These are phyloP conservation scores for Tanozyma kutaoensis DNA, from an alignment of 805 yeast species.

Conservation along the genomic window DNA sequence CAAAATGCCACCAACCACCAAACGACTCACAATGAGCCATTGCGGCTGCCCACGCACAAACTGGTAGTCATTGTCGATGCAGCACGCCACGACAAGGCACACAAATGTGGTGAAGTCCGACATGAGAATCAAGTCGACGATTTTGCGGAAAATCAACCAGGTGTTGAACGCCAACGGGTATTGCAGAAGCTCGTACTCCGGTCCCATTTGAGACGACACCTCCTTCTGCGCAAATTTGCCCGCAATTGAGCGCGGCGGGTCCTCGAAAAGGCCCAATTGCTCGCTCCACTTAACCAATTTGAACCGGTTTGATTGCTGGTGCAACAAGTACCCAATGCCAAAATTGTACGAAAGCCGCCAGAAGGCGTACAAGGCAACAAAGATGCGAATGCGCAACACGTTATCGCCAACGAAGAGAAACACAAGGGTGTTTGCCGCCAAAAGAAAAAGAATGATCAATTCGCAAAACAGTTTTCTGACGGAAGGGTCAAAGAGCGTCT, in stretches of 20 bases:
- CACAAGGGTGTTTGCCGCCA: slow-evolving; percentile 17
- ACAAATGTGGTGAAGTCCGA: slow-evolving; percentile 70
- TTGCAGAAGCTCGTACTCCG: slow-evolving; percentile 11
- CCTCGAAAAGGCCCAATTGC: slow-evolving; percentile 27
- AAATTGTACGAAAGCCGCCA: slow-evolving; percentile 70
- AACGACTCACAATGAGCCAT: slow-evolving; percentile 34
- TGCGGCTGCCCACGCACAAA: slow-evolving; percentile 26
- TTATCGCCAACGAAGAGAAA: slow-evolving; percentile 14
- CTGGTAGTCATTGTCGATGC: slow-evolving; percentile 23
- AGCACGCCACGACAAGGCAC: slow-evolving; percentile 42
- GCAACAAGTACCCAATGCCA: slow-evolving; percentile 65
- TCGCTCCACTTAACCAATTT: slow-evolving; percentile 40
- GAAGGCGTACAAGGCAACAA: slow-evolving; percentile 45
- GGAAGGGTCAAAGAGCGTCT: slow-evolving; percentile 68
- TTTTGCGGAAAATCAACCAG: slow-evolving; percentile 68
- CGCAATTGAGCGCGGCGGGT: slow-evolving; percentile 14
- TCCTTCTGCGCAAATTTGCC: slow-evolving; percentile 25
- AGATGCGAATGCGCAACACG: slow-evolving; percentile 18
- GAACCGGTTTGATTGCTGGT: slow-evolving; percentile 50
- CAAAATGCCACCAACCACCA: slow-evolving; percentile 44
- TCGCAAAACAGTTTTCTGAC: slow-evolving; percentile 58
- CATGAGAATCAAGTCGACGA: slow-evolving; percentile 75
- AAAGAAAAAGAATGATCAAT: slow-evolving; percentile 33
- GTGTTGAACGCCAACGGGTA: slow-evolving; percentile 68
- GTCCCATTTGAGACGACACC: slow-evolving; percentile 26